A percentile compares a stretch with the other conserved stretches of the same genome.
Conservation (phyloP, 2,329 filamentous ascomycete genomes). For the Xylaria sp. region DNA sequence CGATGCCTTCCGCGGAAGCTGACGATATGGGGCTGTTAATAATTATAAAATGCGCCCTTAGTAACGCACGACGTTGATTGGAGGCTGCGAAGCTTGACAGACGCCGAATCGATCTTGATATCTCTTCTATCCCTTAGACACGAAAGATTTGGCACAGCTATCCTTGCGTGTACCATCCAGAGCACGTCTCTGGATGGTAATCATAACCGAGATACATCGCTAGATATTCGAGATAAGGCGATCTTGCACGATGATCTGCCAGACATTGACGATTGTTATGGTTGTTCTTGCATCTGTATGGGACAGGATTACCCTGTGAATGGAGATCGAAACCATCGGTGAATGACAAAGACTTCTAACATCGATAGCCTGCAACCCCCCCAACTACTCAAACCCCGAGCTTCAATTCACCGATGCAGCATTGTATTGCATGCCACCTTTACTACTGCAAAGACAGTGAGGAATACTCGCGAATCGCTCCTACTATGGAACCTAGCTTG, state of each 20-base stretch:
- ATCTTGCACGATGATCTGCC: background rate
- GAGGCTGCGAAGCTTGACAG: background rate
- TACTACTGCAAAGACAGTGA: background rate
- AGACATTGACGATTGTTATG: background rate
- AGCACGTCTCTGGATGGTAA: background rate
- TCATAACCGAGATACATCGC: background rate
- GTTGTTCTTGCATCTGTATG: background rate
- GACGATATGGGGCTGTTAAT: background rate
- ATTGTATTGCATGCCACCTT: background rate
- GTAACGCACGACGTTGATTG: background rate
- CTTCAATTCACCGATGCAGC: background rate
- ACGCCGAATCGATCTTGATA: background rate
- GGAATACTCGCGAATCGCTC: too few relatives aligned
- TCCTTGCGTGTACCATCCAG: too few relatives aligned
- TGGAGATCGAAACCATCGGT: background rate
- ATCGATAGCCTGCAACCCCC: background rate
- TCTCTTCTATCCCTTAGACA: background rate
- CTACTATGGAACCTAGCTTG: too few relatives aligned
- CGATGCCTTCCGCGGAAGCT: background rate
- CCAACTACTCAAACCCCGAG: background rate
- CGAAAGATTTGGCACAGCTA: background rate
- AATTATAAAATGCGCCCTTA: background rate
- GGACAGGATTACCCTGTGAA: background rate
- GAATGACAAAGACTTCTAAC: background rate
- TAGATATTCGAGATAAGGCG: background rate